These are phyloP conservation scores for Torulaspora indica DNA, from an alignment of 805 yeast genomes.

Conservation along the genomic window DNA sequence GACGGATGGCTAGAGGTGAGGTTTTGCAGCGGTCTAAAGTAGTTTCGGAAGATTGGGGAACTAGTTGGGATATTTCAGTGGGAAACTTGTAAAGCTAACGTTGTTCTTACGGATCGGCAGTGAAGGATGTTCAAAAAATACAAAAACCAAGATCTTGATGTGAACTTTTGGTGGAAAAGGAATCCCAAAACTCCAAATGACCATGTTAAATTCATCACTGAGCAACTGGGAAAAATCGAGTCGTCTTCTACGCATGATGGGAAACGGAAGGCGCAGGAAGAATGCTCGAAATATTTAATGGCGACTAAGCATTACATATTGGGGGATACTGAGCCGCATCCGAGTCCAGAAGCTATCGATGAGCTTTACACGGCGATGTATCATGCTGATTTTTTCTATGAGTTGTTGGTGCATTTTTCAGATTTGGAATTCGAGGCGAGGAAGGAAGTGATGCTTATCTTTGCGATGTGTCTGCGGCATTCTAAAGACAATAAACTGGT, in stretches of 20 bases:
- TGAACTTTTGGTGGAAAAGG: conserved; percentile 89
- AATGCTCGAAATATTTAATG: conserved; percentile 56
- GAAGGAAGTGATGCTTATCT: conserved; percentile 71
- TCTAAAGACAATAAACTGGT: conserved; percentile 74
- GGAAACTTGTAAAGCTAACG: not conserved
- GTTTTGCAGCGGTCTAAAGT: too few relatives aligned
- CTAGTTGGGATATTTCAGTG: not conserved
- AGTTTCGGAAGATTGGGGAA: too few relatives aligned
- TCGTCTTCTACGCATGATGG: conserved; percentile 32
- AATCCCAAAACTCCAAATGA: conserved; percentile 89
- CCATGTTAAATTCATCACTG: conserved; percentile 68
- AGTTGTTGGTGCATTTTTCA: conserved; percentile 54
- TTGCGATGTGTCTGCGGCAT: conserved; percentile 71
- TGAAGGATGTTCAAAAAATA: conserved; percentile 30
- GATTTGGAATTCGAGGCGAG: conserved; percentile 83
- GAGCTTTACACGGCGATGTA: conserved; percentile 77
- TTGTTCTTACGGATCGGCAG: not conserved
- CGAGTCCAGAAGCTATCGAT: conserved; percentile 69
- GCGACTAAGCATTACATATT: conserved; percentile 63
- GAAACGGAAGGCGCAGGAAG: conserved; percentile 59
- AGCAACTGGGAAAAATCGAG: conserved; percentile 63
- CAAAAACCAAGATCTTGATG: conserved; percentile 37
- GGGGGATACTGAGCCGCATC: conserved; percentile 50
- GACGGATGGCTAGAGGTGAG: not conserved
- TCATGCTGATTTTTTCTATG: conserved; percentile 60